Evolutionary conservation across 805 yeast genomes (phyloP), one percentile per base, ranked within the genome.

Genomic region (Ogataea degrootiae): DNA sequence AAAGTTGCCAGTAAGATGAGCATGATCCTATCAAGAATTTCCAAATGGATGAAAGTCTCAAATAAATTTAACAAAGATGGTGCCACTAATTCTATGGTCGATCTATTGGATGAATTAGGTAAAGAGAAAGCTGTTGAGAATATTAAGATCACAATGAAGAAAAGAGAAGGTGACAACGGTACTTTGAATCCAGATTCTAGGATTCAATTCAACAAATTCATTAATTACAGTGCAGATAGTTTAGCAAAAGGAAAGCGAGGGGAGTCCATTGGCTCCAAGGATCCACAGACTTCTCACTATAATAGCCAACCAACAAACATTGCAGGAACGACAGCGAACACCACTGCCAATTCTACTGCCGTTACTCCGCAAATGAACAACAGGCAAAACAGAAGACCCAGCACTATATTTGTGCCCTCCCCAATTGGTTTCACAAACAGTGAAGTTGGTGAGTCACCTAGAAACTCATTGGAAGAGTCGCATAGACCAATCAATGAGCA

Each of bases 81-180:
- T 16, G 83, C 80, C 39, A 67, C 72, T n/a, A 74, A 75, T 49
- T 82, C 83, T 14, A 77, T 79, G 66, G 67, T 79, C 48, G 73
- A 72, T 36, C 63, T 80, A 40, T 60, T 74, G 47, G 77, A 80
- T 52, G 82, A 80, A 59, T 70, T 79, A 46, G 82, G 76, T 9
- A 70, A 71, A 43, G 81, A 77, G 52, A 72, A 66, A 44, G 73
- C 72, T 2, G 65, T 69, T n/a, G 73, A 69, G 47, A 61, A 54
- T 43, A 63, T 67, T 43, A 60, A 48, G 43, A 48, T 62, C 26
- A 56, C 61, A 9, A 36, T 58, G 45, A 54, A 52, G 47, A 55
- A 54, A 35, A 54, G 47, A 29, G 58, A 51, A 33, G 65, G 66
- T 15, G 66, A 63, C 48, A 62, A 61, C 44, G 57, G 53, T 17